Base-by-base conservation (phyloP, 345 rosid species). In the Camelina sativa region DNA sequence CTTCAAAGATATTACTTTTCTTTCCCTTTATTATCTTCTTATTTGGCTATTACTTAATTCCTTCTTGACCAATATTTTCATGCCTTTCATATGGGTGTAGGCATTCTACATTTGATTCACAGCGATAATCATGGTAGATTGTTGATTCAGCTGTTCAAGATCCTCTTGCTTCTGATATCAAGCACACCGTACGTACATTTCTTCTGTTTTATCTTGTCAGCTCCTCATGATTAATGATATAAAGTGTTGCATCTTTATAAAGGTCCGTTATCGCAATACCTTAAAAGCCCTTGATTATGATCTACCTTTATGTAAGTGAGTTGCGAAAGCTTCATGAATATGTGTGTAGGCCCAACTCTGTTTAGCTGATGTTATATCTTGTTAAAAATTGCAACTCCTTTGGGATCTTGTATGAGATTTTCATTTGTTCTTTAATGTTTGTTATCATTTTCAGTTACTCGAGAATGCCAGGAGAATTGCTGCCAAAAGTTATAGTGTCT, bases 181-280 rank as follows among this genome's bases (percentile, higher is more conserved):
- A 86, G 91, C 81, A 93, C 98, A 79, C 97, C 97, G 94, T 93
- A 91, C 38, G 97, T 59, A 75, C 78, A 79, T 66, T 79, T 69
- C 75, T 51, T 69, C 41, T 55, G 55, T 55, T 69, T 37, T 65
- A 15, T 64, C 55, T 62, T 48, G 22, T 67, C 38, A 22, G 51
- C 35, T 66, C 66, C 5, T 77, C 65, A 37, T 71, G 41, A 41
- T 25, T 58, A 20, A 30, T 34, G 47, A 35, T 54, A 51, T 65
- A 61, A 48, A 28, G 50, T 50, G 22, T 53, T 76, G 68, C 52
- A 53, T 75, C 54, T 35, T 28, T 52, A 11, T 43, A 60, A 38
- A 52, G 55, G 40, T 59, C 48, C 28, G 41, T 40, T 44, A 67
- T 68, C 40, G 51, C 34, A 60, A 67, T 40, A 19, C 41, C 54